Evolutionary conservation across 1,139 yeast genomes (phyloP), one percentile per base, ranked within the genome.

Genomic region (Hansenula sp.): DNA sequence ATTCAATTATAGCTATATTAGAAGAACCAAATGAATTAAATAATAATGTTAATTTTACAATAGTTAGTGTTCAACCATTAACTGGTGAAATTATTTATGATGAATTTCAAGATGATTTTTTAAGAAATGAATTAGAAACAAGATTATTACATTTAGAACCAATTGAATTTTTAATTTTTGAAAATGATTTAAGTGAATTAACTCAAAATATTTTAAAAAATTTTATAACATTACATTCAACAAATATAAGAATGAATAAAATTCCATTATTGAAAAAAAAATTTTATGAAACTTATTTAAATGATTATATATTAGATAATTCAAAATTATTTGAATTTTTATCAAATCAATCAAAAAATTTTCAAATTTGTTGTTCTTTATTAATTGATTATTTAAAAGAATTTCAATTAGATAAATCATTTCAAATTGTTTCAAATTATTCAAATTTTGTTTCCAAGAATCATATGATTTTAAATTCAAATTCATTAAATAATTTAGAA

Each of bases 11-110:
- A 13, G 34, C 56, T 1, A 31, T 60, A 2, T 30, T 47, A 13
- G 60, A 55, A 34, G 14, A 29, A 9, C 25, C 30, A 6, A 22
- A 10, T 5, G 34, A 27, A 1, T 24, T 24, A 11, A 27, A 35
- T 1, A 41, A 40, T 14, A 36, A 36, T 9, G 43, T 41, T 3
- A 43, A 40, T 14, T 56, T 71, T 42, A 69, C 76, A 0, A 43
- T 87, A 1, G 75, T 88, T 11, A 88, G 94, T 0, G 79, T 85
- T 0, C 85, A 85, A 46, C 81, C 92, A 0, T 67, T 79, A 3
- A 82, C 92, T 2, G 97, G 97, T 0, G 89, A 84, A 39, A 73
- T 89, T 6, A 60, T 86, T 0, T 76, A 76, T 47, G 97, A 92
- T 57, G 61, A 64, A 8, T 88, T 92, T 55, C 57, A 57, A 3